Conservation (phyloP, 306 rosid species). For the Castanospermum australe region DNA sequence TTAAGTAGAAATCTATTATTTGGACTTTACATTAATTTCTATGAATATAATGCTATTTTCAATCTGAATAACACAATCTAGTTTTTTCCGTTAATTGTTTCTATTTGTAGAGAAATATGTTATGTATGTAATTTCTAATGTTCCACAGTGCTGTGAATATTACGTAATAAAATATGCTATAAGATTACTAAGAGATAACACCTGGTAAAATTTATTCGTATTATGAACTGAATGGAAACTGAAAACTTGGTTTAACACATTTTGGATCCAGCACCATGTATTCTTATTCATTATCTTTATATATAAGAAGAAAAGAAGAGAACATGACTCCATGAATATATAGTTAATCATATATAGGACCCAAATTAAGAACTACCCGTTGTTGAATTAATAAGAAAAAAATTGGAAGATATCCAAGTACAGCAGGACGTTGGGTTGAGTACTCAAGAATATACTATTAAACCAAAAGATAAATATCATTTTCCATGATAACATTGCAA, state of each 20-base stretch:
- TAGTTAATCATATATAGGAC: background rate
- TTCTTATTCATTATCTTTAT: background rate
- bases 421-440: background rate
- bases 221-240: too few species aligned
- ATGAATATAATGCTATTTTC: too few species aligned
- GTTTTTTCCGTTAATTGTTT: background rate
- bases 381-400: background rate
- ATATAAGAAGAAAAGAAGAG: background rate
- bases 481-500: too few species aligned
- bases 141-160: background rate
- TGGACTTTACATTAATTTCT: background rate
- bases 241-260: too few species aligned
- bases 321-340: background rate
- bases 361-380: background rate
- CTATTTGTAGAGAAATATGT: background rate
- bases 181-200: background rate
- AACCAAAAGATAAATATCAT: too few species aligned
- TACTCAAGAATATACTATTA: background rate
- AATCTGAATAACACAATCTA: background rate
- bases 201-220: background rate
- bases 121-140: background rate
- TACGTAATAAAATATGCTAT: too few species aligned
- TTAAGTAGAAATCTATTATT: background rate
- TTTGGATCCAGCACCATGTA: too few species aligned
- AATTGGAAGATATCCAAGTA: background rate